Percentiles rank a stretch among this genome's conserved stretches.
These are phyloP conservation scores for Nakaseomyces sp. DNA, from an alignment of 1,139 yeast species.

Conservation along the genomic window DNA sequence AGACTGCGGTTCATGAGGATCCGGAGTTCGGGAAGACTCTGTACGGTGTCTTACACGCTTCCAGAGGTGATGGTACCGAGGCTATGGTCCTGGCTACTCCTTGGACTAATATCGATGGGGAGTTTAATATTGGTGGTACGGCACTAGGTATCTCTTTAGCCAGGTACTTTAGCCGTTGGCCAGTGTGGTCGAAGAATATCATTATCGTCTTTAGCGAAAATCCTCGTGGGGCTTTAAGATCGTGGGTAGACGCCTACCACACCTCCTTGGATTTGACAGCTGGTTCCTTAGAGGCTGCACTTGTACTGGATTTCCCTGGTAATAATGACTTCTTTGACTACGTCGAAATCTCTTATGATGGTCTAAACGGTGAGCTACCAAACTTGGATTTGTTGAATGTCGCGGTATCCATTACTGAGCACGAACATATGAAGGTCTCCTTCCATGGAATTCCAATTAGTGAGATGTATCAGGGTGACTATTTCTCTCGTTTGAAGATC, in stretches of 20 bases:
- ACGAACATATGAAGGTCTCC: constrained; percentile 64
- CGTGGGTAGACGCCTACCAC: constrained; percentile 95
- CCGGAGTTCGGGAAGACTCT: constrained; percentile 44
- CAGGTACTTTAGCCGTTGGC: constrained; percentile 72
- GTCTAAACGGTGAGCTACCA: constrained; percentile 91
- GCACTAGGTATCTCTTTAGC: constrained; percentile 66
- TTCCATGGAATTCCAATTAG: constrained; percentile 51
- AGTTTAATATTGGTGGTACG: constrained; percentile 69
- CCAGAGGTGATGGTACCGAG: constrained; percentile 94
- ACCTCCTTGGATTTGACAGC: constrained; percentile 78
- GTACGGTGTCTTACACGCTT: constrained; percentile 83
- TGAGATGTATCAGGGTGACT: constrained; percentile 41
- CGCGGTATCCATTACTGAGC: constrained; percentile 60
- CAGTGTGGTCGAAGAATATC: constrained; percentile 93
- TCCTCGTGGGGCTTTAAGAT: constrained; percentile 57
- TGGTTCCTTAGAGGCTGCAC: constrained; percentile 91
- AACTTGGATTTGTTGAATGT: constrained; percentile 83
- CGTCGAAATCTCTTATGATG: constrained; percentile 72
- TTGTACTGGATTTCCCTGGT: constrained; percentile 73
- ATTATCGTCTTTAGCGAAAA: constrained; percentile 77
- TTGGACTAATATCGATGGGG: constrained; percentile 57
- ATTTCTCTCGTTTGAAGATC: constrained; percentile 47
- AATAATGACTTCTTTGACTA: constrained; percentile 59
- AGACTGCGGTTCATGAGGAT: constrained; percentile 45
- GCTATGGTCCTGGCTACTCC: constrained; percentile 90